Conservation (phyloP, 169 alveolate species). For the Cryptosporidium bovis region DNA sequence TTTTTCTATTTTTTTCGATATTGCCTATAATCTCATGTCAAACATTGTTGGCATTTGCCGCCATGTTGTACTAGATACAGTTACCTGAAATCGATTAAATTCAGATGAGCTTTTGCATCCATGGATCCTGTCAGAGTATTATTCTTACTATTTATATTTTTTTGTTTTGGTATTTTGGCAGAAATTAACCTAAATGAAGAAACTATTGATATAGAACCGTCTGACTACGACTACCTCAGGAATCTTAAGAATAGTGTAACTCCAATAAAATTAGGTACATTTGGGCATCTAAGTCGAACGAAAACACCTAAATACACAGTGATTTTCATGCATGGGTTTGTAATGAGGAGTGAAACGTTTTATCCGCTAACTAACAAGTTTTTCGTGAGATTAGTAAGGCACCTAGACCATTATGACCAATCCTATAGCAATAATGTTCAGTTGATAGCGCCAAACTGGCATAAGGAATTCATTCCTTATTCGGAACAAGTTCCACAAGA, state of each 20-base stretch:
- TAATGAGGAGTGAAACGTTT: neutral
- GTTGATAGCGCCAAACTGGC: conserved; percentile 68
- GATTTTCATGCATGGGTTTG: conserved; percentile 69
- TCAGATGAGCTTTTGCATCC: neutral
- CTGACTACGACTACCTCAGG: conserved; percentile 35
- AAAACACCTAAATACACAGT: conserved; percentile 56
- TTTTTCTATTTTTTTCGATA: too few species aligned
- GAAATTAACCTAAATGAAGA: neutral
- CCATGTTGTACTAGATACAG: neutral
- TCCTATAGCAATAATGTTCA: conserved; percentile 53
- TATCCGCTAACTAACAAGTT: conserved; percentile 41
- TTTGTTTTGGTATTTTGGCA: neutral
- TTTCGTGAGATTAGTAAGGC: conserved; percentile 52
- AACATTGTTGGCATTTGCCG: too few species aligned
- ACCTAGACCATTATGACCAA: conserved; percentile 66
- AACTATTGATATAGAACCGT: neutral
- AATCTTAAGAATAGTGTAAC: conserved; percentile 9
- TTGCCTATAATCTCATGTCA: too few species aligned
- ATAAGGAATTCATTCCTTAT: conserved; percentile 37
- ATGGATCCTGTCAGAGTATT: conserved; percentile 10
- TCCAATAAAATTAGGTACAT: conserved; percentile 35
- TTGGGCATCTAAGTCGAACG: conserved; percentile 43
- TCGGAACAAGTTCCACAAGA: conserved; percentile 13
- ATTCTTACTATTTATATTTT: conserved; percentile 8
- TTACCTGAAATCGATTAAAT: neutral